Percentiles rank a stretch among this genome's conserved stretches.
Evolutionary conservation across 805 yeast species (phyloP).

Genomic region (Spathaspora passalidarum): DNA sequence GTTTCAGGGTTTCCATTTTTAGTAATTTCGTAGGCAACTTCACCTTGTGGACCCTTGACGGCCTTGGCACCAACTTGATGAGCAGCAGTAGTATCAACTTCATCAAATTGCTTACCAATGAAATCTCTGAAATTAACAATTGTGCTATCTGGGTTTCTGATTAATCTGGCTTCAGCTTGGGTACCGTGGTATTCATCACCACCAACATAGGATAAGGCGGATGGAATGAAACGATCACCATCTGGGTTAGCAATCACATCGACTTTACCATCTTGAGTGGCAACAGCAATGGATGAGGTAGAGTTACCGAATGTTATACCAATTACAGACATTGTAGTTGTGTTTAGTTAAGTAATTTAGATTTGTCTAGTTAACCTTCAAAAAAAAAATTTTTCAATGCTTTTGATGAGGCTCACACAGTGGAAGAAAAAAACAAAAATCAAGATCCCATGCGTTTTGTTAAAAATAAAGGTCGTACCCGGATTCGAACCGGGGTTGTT

Average conservation of each 20-base stretch:
- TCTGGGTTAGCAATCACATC: conserved; percentile 99
- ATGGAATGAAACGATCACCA: conserved; percentile 96
- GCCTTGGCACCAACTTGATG: conserved; percentile 57
- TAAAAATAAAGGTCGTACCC: conserved; percentile 49
- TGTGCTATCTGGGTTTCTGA: conserved; percentile 87
- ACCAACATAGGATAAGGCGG: conserved; percentile 87
- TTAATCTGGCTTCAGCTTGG: conserved; percentile 88
- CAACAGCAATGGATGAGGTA: conserved; percentile 89
- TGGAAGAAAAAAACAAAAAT: background rate
- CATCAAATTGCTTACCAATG: conserved; percentile 70
- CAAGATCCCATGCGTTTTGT: background rate
- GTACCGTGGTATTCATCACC: conserved; percentile 96
- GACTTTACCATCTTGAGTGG: conserved; percentile 80
- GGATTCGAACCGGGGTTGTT: conserved; percentile 84
- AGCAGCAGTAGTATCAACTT: conserved; percentile 60
- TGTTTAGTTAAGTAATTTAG: background rate
- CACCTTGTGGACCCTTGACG: conserved; percentile 56
- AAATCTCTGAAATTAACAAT: conserved; percentile 91
- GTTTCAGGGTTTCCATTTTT: conserved; percentile 51
- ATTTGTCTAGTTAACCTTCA: background rate
- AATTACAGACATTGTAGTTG: conserved; percentile 51
- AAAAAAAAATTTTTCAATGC: conserved; percentile 3
- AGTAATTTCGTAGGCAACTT: conserved; percentile 62
- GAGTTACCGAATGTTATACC: conserved; percentile 98
- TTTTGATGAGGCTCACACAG: conserved; percentile 2